A percentile compares a stretch with the other conserved stretches of the same genome.
Conservation (phyloP, 2,329 filamentous ascomycete genomes). For the Leptographium procerum region DNA sequence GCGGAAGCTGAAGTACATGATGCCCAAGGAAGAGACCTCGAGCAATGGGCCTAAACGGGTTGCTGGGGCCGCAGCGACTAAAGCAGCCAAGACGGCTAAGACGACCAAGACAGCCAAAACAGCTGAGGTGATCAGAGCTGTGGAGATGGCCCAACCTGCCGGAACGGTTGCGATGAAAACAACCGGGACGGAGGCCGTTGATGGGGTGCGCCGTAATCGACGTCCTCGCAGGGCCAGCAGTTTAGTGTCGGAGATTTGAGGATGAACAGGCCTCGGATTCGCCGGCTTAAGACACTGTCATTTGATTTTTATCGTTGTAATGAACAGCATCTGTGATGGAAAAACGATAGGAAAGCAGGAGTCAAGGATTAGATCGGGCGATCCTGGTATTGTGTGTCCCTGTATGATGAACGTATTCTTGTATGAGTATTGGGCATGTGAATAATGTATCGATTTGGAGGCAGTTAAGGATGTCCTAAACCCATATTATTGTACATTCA, state of each 20-base stretch:
- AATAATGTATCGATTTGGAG: not conserved
- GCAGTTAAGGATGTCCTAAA: not conserved
- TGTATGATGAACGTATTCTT: not conserved
- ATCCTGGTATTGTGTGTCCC: not conserved
- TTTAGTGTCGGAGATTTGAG: not conserved
- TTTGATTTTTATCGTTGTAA: not conserved
- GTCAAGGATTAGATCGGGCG: not conserved
- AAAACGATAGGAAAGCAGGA: not conserved
- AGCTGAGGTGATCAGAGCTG: not conserved
- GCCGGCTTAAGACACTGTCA: not conserved
- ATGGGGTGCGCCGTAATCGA: not conserved
- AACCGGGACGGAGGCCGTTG: not conserved
- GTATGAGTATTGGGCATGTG: not conserved
- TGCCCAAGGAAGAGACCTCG: not conserved
- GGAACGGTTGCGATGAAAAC: not conserved
- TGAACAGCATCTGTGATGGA: not conserved
- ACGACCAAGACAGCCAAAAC: not conserved
- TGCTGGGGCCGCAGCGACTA: not conserved
- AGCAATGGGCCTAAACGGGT: not conserved
- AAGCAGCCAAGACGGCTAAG: not conserved
- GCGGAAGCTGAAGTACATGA: constrained; percentile 12
- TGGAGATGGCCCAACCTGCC: not conserved
- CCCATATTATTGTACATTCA: not conserved
- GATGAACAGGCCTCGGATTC: not conserved
- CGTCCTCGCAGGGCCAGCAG: not conserved